Base-by-base conservation (phyloP, 768 basidiomycete genomes). In the Lactifluus volemus region DNA sequence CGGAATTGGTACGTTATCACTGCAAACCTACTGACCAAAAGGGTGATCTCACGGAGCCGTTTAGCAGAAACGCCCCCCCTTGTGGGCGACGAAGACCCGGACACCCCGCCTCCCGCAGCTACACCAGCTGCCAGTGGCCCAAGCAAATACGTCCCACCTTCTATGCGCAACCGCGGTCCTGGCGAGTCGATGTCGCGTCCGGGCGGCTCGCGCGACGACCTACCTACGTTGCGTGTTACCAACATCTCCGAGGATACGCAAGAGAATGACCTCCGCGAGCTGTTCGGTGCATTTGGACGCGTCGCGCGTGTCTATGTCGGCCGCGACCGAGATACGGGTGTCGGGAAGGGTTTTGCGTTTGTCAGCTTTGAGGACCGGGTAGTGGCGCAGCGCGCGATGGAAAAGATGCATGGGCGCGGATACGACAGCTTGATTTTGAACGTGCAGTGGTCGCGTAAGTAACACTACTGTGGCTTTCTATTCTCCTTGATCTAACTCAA, bases 261-360 rank as follows among this genome's bases (percentile, higher is more conserved):
- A 67, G 97, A 99, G 71, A 86, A 84, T 69, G 97, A 99, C 74
- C 77, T 99, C 29, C 86, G 95, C 58, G 94, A 93, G 21, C 79
- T 99, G 41, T 98, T 99, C 71, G 83, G 85, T 53, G 72, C 76
- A 19, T 97, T 98, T 73, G 92, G 93, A 0, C 79, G 88, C 15
- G 87, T 95, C 39, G 86, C 84, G 38, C 77, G 97, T 55, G 93
- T 98, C 54, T 98, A 94, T 73, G 89, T 99, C 50, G 97, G 96
- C 29, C 81, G 90, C 49, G 97, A 99, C 72, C 80, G 92, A 55
- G 95, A 97, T 68, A 98, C 96, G 9, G 92, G 95, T 49, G 81
- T 88, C 21, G 94, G 94, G 59, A 97, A 96, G 74, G 96, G 96
- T 52, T 97, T 96, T 72, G 96, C 95, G 15, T 98, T 98, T 68